Evolutionary conservation across 176 grass and related monocot species (phyloP).

Genomic region (Puya raimondii): DNA sequence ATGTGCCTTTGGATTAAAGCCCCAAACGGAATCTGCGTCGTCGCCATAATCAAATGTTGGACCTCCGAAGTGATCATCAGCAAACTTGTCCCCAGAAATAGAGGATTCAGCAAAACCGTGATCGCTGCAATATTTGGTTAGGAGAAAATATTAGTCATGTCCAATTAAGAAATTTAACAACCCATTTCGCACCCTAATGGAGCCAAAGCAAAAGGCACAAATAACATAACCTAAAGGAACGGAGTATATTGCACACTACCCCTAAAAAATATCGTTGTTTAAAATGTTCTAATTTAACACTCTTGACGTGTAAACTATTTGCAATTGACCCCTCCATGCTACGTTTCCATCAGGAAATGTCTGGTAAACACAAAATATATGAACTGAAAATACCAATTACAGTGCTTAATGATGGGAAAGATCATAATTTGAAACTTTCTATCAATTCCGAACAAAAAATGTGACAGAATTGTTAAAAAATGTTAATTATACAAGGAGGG

Average conservation of each 20-base stretch:
- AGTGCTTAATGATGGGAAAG: no score
- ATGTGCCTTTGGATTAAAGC: constrained; percentile 50
- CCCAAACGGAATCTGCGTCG: constrained; percentile 84
- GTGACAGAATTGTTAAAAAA: no score
- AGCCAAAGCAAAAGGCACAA: not conserved
- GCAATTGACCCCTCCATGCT: no score
- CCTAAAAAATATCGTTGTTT: no score
- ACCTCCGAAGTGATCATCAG: constrained; percentile 44
- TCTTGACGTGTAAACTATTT: no score
- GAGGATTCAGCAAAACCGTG: constrained; percentile 54
- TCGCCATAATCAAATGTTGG: constrained; percentile 79
- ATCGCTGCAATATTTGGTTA: constrained; percentile 49
- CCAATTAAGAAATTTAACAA: not conserved
- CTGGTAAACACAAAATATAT: no score
- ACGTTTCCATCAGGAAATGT: no score
- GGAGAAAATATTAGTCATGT: constrained; percentile 15
- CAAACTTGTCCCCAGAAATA: constrained; percentile 45
- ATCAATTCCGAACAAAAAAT: no score
- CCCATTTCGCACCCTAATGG: not conserved
- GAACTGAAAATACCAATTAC: no score
- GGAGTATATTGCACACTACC: not conserved
- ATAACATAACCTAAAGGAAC: not conserved
- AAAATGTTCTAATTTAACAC: no score
- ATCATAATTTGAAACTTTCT: no score
- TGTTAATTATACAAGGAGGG: no score